Evolutionary conservation across 164 flowering plant genomes (phyloP).

Genomic region (Liriodendron chinense): DNA sequence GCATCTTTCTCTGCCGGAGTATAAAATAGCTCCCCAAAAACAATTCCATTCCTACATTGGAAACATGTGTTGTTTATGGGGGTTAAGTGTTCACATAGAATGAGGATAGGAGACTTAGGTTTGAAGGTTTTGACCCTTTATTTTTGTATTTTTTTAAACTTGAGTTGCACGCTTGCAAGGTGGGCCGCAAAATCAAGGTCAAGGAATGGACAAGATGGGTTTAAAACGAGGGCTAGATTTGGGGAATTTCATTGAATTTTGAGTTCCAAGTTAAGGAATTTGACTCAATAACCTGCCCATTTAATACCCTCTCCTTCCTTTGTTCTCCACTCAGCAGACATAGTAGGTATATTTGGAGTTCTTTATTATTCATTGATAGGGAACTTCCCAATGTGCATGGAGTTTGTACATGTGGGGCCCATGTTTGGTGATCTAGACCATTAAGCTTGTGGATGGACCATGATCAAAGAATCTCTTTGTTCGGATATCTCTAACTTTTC

Average conservation of each 20-base stretch:
- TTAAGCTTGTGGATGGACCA: background rate
- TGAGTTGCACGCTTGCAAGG: slow-evolving; percentile 49
- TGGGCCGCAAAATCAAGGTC: slow-evolving; percentile 50
- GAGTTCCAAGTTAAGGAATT: slow-evolving; percentile 47
- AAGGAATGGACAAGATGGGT: slow-evolving; percentile 59
- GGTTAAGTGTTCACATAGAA: slow-evolving; percentile 32
- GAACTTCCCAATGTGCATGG: background rate
- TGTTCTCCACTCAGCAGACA: slow-evolving; percentile 45
- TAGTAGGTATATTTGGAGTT: background rate
- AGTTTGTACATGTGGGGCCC: background rate
- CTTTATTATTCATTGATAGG: background rate
- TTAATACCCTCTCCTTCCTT: slow-evolving; percentile 28
- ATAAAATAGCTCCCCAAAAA: background rate
- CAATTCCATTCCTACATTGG: slow-evolving; percentile 1
- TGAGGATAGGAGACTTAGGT: slow-evolving; percentile 45
- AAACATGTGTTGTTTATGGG: slow-evolving; percentile 12
- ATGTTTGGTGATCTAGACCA: background rate
- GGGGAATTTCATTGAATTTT: slow-evolving; percentile 57
- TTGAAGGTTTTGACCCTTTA: slow-evolving; percentile 39
- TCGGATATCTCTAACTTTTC: background rate
- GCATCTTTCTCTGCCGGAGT: background rate
- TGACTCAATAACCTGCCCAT: slow-evolving; percentile 38
- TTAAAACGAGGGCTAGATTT: slow-evolving; percentile 62
- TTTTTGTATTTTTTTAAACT: background rate
- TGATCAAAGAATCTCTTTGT: background rate